Percentiles rank a stretch among this genome's conserved stretches.
Conservation (phyloP, 257 asterid species). For the Orobanche coerulescens region DNA sequence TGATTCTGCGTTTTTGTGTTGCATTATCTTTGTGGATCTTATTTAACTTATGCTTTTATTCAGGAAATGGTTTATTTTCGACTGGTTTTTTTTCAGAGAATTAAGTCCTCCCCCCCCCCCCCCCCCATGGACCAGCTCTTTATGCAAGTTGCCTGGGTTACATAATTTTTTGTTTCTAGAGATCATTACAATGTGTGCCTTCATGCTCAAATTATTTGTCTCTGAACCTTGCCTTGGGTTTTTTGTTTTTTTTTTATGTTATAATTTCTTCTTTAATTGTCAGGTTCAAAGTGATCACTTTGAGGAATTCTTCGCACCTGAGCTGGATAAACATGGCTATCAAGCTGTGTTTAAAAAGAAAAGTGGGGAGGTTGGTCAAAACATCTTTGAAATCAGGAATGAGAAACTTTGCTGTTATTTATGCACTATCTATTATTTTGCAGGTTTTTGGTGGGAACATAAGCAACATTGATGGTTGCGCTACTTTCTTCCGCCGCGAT, state of each 20-base stretch:
- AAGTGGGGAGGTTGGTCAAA: conserved; percentile 73
- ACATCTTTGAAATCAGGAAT: conserved; percentile 9
- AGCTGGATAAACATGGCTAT: conserved; percentile 95
- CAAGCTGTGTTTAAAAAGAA: conserved; percentile 75
- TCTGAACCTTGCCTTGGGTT: neutral
- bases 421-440: conserved; percentile 3
- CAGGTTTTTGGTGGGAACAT: conserved; percentile 67
- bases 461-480: conserved; percentile 72
- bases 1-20: neutral
- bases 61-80: neutral
- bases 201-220: neutral
- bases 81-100: neutral
- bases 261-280: conserved; percentile 21
- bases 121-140: neutral
- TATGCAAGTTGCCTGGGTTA: neutral
- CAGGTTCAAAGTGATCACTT: conserved; percentile 93
- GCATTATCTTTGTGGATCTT: neutral
- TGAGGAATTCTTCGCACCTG: conserved; percentile 89
- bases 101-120: neutral
- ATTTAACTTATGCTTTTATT: neutral
- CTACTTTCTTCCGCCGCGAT: conserved; percentile 98
- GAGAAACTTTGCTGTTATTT: conserved; percentile 16
- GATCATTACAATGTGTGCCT: neutral
- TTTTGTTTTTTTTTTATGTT: conserved; percentile 6
- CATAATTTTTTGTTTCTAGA: neutral